Percentiles rank a stretch among this genome's conserved stretches.
Conservation (phyloP, 257 asterid genomes). For the Orobanche coerulescens region DNA sequence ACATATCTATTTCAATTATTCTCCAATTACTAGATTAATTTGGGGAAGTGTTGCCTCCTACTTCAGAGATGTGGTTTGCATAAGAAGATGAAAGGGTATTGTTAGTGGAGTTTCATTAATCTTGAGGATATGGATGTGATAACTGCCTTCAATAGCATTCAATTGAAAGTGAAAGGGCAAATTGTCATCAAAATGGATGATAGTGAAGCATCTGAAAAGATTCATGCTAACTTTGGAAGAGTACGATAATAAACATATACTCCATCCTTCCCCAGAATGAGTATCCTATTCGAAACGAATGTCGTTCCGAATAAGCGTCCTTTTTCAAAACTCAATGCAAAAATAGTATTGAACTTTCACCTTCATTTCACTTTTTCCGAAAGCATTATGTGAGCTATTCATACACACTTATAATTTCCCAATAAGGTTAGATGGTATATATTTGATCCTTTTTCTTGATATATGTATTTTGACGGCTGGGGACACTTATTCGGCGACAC, state of each 20-base stretch:
- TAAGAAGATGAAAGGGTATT: slow-evolving; percentile 18
- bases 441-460: no score
- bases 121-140: slow-evolving; percentile 24
- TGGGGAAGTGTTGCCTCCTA: slow-evolving; percentile 23
- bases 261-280: no score
- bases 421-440: no score
- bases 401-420: no score
- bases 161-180: slow-evolving; percentile 28
- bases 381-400: no score
- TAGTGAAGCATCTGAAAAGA: slow-evolving; percentile 20
- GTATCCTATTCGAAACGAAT: no score
- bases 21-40: slow-evolving; percentile 16
- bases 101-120: slow-evolving; percentile 26
- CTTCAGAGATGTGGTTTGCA: slow-evolving; percentile 22
- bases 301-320: no score
- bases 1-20: slow-evolving; percentile 22
- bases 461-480: no score
- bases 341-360: no score
- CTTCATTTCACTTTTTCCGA: no score
- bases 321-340: no score
- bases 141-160: slow-evolving; percentile 2
- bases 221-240: slow-evolving; percentile 21
- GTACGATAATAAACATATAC: slow-evolving; percentile 16
- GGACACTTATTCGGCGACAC: no score
- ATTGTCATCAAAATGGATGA: slow-evolving; percentile 4